Evolutionary conservation across 495 filamentous ascomycete species (phyloP), one percentile per base, ranked within the genome.

Genomic region (Alectoria sarmentosa): DNA sequence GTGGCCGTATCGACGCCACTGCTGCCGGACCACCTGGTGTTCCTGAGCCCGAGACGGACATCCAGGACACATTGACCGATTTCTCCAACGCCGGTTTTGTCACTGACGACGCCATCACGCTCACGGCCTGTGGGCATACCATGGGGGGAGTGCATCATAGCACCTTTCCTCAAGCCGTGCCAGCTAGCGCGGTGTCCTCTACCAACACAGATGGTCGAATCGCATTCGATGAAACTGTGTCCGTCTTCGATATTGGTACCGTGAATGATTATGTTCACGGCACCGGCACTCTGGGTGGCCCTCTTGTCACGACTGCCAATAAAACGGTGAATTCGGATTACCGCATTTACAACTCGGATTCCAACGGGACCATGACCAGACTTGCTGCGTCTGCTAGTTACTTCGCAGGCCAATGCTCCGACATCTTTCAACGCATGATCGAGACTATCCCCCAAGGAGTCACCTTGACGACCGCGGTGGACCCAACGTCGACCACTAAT

Each of bases 71-170:
- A 59, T 69, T 76, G 58, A 74, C 77, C 49, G 82, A 84, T 67
- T 86, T 86, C 66, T 46, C 71, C 30, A 78, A 83, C 61, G 83
- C 85, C 76, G 84, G 84, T 17, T 86, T 84, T 71, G 78, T 71
- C 56, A 67, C 60, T 13, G 73, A 76, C 2, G 81, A 86, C 65
- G 85, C 85, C 81, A 85, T 88, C 56, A 79, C 81, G 65, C 74
- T 84, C 58, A 80, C 79, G 15, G 85, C 84, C 23, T 88, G 85
- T 64, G 85, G 85, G 2, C 85, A 88, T 69, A 81, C 82, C 4
- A 73, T 88, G 39, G 85, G 85, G 30, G 82, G 83, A 26, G 84
- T 87, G 10, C 85, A 88, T 71, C 76, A 75, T 9, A 69, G 63
- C 14, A 76, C 82, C 62, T 86, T 86, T 66, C 80, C 82, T 2